Evolutionary conservation across 352 stramenopile genomes (phyloP).

Genomic region (Blastocystis sp.): DNA sequence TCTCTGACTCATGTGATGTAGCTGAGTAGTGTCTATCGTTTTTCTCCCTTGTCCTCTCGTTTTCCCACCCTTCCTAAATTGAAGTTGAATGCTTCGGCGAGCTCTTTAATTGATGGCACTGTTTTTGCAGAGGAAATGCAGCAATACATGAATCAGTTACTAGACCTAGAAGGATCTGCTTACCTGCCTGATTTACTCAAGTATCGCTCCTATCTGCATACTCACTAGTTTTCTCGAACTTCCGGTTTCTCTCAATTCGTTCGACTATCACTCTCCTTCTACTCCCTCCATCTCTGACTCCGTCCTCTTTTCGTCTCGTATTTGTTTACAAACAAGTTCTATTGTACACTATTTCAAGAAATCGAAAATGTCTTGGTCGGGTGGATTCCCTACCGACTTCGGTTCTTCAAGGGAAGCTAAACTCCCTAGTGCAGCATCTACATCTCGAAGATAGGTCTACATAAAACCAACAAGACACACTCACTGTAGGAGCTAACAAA

Average conservation of each 20-base stretch:
- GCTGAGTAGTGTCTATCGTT: slow-evolving; percentile 15
- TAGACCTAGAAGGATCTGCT: slow-evolving; percentile 6
- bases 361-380: not conserved
- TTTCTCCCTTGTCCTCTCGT: not conserved
- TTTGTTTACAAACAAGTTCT: slow-evolving; percentile 18
- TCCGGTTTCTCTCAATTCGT: not conserved
- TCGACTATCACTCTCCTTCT: not conserved
- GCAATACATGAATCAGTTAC: slow-evolving; percentile 16
- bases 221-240: slow-evolving; percentile 21
- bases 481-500: not conserved
- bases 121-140: slow-evolving; percentile 3
- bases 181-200: slow-evolving; percentile 6
- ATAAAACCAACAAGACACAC: not conserved
- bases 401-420: not conserved
- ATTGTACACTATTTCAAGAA: not conserved
- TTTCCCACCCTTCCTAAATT: not conserved
- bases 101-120: not conserved
- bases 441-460: not conserved
- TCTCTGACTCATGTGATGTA: not conserved
- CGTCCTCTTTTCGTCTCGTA: not conserved
- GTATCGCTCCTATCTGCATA: not conserved
- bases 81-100: not conserved
- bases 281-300: not conserved
- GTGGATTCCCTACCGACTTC: not conserved
- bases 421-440: not conserved